phyloP scores from a whole-genome alignment of 2,329 filamentous ascomycete species.

The Alternaria brassicicola region DNA sequence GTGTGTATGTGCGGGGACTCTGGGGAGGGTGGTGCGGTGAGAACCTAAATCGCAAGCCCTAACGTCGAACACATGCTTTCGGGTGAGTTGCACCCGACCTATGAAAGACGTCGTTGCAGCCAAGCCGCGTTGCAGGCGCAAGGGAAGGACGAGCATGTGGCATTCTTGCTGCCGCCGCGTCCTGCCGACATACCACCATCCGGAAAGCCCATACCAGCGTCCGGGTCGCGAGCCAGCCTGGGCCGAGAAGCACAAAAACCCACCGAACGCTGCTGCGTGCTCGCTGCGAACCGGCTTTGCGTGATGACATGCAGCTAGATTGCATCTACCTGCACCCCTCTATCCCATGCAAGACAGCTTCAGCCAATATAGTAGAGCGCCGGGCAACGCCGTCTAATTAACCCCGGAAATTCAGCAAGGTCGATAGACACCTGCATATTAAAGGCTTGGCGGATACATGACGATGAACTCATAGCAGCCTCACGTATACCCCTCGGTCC shows the following conservation, averaged over 20 bases:
- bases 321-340: slow-evolving; percentile 17
- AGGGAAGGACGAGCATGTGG: background rate
- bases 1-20: background rate
- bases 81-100: slow-evolving; percentile 13
- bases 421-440: slow-evolving; percentile 25
- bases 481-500: slow-evolving; percentile 36
- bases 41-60: slow-evolving; percentile 7
- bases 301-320: slow-evolving; percentile 12
- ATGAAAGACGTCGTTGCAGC: background rate
- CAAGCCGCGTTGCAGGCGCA: background rate
- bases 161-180: slow-evolving; percentile 5
- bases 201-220: slow-evolving; percentile 12
- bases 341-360: background rate
- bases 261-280: background rate
- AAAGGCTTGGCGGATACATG: slow-evolving; percentile 19
- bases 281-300: slow-evolving; percentile 10
- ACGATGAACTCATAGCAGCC: slow-evolving; percentile 28
- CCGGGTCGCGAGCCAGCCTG: slow-evolving; percentile 23
- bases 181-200: slow-evolving; percentile 21
- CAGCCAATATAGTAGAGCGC: slow-evolving; percentile 13
- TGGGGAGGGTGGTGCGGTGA: slow-evolving; percentile 4
- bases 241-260: slow-evolving; percentile 16
- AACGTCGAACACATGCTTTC: slow-evolving; percentile 7
- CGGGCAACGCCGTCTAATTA: slow-evolving; percentile 18
- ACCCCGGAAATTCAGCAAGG: slow-evolving; percentile 18